phyloP scores from a whole-genome alignment of 2,329 filamentous ascomycete species.

The Phyllosticta citrichinensis region DNA sequence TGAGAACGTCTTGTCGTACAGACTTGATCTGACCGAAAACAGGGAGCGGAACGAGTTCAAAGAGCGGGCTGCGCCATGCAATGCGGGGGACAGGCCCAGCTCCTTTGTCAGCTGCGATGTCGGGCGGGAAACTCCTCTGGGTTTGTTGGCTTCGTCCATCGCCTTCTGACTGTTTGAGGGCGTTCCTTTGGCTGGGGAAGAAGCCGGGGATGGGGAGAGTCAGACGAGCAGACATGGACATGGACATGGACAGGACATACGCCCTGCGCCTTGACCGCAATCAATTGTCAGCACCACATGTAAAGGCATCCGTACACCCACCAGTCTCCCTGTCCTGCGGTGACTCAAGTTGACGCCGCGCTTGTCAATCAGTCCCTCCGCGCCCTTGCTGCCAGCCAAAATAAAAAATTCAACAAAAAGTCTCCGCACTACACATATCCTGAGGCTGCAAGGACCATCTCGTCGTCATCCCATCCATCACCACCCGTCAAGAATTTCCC shows the following conservation, averaged over 20 bases:
- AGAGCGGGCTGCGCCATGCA: background rate
- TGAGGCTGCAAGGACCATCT: background rate
- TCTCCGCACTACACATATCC: background rate
- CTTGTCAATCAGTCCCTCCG: background rate
- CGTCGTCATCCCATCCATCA: background rate
- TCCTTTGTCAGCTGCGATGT: no score
- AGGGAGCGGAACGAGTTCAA: background rate
- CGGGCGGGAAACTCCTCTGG: no score
- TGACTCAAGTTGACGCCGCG: slow-evolving; percentile 9
- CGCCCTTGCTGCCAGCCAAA: background rate
- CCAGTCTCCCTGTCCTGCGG: background rate
- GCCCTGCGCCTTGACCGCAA: slow-evolving; percentile 2
- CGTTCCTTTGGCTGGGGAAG: no score
- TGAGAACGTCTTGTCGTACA: background rate
- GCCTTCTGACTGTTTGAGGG: no score
- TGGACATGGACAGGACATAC: background rate
- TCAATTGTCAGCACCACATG: background rate
- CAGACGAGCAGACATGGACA: no score
- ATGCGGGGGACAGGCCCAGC: background rate
- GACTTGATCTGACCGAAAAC: background rate
- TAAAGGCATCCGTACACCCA: background rate
- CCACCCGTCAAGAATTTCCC: background rate
- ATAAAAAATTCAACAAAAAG: background rate
- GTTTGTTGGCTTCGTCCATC: no score
- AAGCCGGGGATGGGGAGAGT: no score